These are phyloP conservation scores for Pseudogymnoascus destructans DNA, from an alignment of 2,329 filamentous ascomycete genomes.

Conservation along the genomic window DNA sequence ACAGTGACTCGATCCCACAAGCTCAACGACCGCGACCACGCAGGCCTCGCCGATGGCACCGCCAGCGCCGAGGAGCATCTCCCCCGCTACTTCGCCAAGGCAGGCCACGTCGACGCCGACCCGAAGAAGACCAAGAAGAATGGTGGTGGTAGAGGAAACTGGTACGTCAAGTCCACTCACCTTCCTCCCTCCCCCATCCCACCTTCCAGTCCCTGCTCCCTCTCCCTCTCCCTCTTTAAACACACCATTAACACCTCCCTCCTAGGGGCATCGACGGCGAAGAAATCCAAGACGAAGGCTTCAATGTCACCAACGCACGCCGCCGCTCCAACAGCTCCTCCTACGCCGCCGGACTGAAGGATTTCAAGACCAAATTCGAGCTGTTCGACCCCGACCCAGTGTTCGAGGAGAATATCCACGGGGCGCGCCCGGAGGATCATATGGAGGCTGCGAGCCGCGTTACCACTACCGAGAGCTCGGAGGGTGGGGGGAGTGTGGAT, in stretches of 20 bases:
- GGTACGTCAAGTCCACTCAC: slow-evolving; percentile 49
- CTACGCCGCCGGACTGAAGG: slow-evolving; percentile 52
- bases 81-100: slow-evolving; percentile 87
- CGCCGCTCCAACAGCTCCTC: slow-evolving; percentile 87
- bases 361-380: slow-evolving; percentile 97
- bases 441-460: slow-evolving; percentile 20
- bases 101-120: slow-evolving; percentile 65
- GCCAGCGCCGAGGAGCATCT: slow-evolving; percentile 57
- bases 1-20: slow-evolving; percentile 97
- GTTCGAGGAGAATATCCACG: slow-evolving; percentile 78
- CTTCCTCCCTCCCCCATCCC: neutral
- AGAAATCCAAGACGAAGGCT: slow-evolving; percentile 71
- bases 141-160: slow-evolving; percentile 83
- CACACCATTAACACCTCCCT: slow-evolving; percentile 12
- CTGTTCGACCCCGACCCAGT: slow-evolving; percentile 77
- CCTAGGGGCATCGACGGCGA: slow-evolving; percentile 70
- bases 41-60: slow-evolving; percentile 61
- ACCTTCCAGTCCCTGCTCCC: neutral
- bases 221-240: neutral
- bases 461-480: slow-evolving; percentile 24
- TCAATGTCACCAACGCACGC: slow-evolving; percentile 72
- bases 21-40: slow-evolving; percentile 84
- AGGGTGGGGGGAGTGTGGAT: slow-evolving; percentile 19
- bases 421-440: slow-evolving; percentile 32
- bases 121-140: slow-evolving; percentile 97